phyloP scores from a whole-genome alignment of 805 yeast species.

The Cyberlindnera bimundalis region DNA sequence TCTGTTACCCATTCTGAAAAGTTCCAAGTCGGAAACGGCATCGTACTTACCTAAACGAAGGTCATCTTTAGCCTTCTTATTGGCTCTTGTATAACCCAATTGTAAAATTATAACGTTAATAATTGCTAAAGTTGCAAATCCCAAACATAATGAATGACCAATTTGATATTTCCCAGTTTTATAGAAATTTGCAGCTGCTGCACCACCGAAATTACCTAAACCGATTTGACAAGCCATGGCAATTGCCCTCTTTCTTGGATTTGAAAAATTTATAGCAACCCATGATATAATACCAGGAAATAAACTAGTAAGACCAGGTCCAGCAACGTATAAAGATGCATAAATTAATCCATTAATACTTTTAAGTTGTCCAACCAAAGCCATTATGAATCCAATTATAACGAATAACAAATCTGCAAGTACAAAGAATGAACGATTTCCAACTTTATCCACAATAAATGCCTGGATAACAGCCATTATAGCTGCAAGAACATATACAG shows the following conservation, averaged over 20 bases:
- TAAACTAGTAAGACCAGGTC: slow-evolving; percentile 31
- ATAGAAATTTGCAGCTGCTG: slow-evolving; percentile 35
- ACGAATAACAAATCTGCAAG: slow-evolving; percentile 28
- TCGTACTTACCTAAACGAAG: slow-evolving; percentile 33
- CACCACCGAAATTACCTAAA: slow-evolving; percentile 37
- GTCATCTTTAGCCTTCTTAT: slow-evolving; percentile 27
- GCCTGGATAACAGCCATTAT: slow-evolving; percentile 17
- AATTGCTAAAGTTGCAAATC: slow-evolving; percentile 33
- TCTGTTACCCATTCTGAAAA: slow-evolving; percentile 41
- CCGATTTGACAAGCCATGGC: slow-evolving; percentile 40
- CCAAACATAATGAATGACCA: slow-evolving; percentile 35
- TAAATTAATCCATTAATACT: slow-evolving; percentile 26
- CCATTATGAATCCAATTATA: slow-evolving; percentile 34
- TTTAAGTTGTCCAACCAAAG: slow-evolving; percentile 29
- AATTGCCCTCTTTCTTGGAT: slow-evolving; percentile 36
- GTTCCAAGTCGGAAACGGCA: slow-evolving; percentile 27
- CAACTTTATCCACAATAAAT: slow-evolving; percentile 20
- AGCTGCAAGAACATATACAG: slow-evolving; percentile 16
- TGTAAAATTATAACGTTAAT: slow-evolving; percentile 22
- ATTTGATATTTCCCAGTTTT: slow-evolving; percentile 28
- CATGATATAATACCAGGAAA: slow-evolving; percentile 37
- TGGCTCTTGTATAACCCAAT: slow-evolving; percentile 26
- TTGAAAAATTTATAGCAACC: slow-evolving; percentile 36
- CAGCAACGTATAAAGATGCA: slow-evolving; percentile 32
- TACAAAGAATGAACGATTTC: slow-evolving; percentile 31